Conservation (phyloP, 2,329 filamentous ascomycete genomes). For the Arachnopeziza araneosa region DNA sequence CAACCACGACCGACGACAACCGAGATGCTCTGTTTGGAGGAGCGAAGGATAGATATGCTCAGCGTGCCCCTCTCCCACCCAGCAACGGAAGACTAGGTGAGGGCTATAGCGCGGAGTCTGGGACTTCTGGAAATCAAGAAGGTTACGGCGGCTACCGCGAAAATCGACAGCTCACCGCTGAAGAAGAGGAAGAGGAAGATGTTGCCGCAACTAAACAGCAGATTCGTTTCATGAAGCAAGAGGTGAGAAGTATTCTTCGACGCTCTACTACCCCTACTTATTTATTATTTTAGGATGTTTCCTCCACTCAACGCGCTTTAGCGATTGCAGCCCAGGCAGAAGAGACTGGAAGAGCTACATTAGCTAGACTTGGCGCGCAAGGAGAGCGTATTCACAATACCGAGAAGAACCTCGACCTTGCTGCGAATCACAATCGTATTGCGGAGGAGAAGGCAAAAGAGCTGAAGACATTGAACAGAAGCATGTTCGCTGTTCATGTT, state of each 20-base stretch:
- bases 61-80: conserved; percentile 19
- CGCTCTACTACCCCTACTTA: background rate
- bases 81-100: conserved; percentile 21
- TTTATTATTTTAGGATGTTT: conserved; percentile 45
- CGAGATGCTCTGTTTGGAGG: conserved; percentile 56
- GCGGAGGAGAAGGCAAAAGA: conserved; percentile 78
- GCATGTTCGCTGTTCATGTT: conserved; percentile 85
- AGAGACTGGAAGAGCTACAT: conserved; percentile 64
- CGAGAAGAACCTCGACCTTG: conserved; percentile 76
- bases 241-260: conserved; percentile 27
- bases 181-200: conserved; percentile 67
- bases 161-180: conserved; percentile 72
- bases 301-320: conserved; percentile 65
- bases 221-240: conserved; percentile 69
- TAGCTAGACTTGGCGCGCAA: conserved; percentile 70
- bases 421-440: conserved; percentile 67
- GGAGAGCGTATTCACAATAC: conserved; percentile 77
- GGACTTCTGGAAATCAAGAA: conserved; percentile 8
- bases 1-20: conserved; percentile 42
- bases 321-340: conserved; percentile 63
- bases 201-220: conserved; percentile 68
- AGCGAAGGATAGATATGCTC: conserved; percentile 31
- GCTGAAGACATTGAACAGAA: conserved; percentile 77
- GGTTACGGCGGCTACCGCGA: conserved; percentile 52
- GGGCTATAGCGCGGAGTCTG: conserved; percentile 23